These are phyloP conservation scores for Dioszegia hungarica DNA, from an alignment of 768 basidiomycete genomes.

Conservation along the genomic window DNA sequence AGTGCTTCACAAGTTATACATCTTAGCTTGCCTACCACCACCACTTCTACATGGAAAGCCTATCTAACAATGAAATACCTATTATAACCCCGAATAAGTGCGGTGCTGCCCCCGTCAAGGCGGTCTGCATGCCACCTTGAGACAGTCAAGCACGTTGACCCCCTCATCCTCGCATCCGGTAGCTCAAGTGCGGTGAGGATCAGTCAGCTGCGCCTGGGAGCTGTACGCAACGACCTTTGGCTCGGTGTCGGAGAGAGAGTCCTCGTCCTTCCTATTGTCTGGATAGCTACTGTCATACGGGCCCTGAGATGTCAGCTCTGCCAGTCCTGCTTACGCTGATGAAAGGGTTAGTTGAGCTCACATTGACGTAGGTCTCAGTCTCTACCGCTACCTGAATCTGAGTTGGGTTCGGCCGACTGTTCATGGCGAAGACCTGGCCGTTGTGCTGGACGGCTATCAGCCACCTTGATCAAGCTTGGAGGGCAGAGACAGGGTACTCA, in stretches of 20 bases:
- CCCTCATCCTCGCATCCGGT: no score
- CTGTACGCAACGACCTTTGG: conserved; percentile 1
- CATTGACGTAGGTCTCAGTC: conserved; percentile 20
- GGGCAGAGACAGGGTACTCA: no score
- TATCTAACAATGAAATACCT: no score
- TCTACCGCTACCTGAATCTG: conserved; percentile 21
- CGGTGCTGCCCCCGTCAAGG: no score
- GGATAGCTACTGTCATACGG: not conserved
- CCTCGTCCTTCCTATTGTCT: not conserved
- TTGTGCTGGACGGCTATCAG: not conserved
- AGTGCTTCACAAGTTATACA: no score
- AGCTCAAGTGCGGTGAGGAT: not conserved
- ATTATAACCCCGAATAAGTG: no score
- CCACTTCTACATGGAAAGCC: no score
- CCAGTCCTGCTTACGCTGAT: not conserved
- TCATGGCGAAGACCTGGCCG: conserved; percentile 20
- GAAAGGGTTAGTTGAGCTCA: not conserved
- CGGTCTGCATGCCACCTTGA: no score
- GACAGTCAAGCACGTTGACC: no score
- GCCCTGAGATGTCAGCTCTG: not conserved
- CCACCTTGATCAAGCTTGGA: not conserved
- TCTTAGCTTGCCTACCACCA: no score
- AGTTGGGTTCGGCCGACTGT: conserved; percentile 10
- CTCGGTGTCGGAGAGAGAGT: conserved; percentile 1
- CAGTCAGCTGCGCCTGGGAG: conserved; percentile 12